Evolutionary conservation across 148 eudicot species (phyloP), one percentile per base, ranked within the genome.

Genomic region (Linanthus parryae): DNA sequence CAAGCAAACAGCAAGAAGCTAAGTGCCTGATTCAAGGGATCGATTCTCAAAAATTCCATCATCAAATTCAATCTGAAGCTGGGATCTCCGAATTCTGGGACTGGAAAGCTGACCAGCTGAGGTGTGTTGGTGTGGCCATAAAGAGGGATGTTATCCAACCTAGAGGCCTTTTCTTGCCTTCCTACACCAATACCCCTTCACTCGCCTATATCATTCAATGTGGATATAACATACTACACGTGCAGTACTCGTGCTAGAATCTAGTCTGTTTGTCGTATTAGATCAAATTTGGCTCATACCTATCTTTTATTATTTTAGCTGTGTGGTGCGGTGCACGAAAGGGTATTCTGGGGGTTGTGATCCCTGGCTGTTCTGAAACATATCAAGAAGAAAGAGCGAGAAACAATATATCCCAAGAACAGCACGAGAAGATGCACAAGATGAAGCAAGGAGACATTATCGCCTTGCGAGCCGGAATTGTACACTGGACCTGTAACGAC

Each of bases 301-400:
- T n/a, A n/a, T n/a, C n/a, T n/a, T n/a, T n/a, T n/a, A n/a, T n/a
- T n/a, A n/a, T n/a, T n/a, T n/a, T n/a, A n/a, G n/a, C n/a, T 4
- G 10, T 21, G 8, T 5, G 1, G 26, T 1, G 20, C 19, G 0
- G 1, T 64, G 29, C 67, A 91, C 95, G 97, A 14, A 65, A 62
- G 46, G 97, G 97, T 7, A 58, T 76, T 7, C 34, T 31, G 0
- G 95, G 94, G 5, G 26, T 74, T 11, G 3, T 76, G 78, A 19
- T 76, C 5, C 86, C 95, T 3, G 97, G 97, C 4, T 86, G 97
- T 53, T 75, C 89, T 0, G 94, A 86, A 46, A 81, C 86, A 0
- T 91, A 47, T 52, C 82, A 91, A 27, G 34, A 18, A 21, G 42
- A 45, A 16, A 56, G 20, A 27, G n/a, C 31, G 29, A 11, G 57